Conservation (phyloP, 257 asterid genomes). For the Striga asiatica region DNA sequence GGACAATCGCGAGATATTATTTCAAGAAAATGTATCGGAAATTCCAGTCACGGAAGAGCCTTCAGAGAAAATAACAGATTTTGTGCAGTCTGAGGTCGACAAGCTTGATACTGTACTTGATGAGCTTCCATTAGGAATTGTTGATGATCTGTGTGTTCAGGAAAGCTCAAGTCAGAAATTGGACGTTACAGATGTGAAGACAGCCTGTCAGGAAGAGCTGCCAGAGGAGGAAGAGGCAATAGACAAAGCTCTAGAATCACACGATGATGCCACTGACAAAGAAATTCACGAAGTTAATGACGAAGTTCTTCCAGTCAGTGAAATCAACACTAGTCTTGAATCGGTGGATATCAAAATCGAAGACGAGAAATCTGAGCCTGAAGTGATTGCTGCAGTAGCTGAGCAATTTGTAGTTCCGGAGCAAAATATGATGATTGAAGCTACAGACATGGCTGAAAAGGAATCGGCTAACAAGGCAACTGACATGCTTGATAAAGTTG, state of each 20-base stretch:
- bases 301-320: conserved; percentile 8
- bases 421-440: not conserved
- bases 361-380: not conserved
- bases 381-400: not conserved
- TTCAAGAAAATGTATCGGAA: too few species aligned
- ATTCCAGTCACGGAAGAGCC: too few species aligned
- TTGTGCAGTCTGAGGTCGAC: too few species aligned
- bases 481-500: not conserved
- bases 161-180: too few species aligned
- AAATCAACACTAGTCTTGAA: not conserved
- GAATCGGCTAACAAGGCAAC: not conserved
- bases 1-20: too few species aligned
- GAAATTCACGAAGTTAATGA: not conserved
- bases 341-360: not conserved
- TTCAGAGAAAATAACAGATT: too few species aligned
- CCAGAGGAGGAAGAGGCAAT: too few species aligned
- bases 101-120: too few species aligned
- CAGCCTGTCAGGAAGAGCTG: not conserved
- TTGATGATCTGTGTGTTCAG: conserved; percentile 1
- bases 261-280: not conserved
- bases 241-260: conserved; percentile 7
- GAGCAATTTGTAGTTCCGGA: conserved; percentile 4
- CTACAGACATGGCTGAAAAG: not conserved
- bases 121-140: conserved; percentile 16
- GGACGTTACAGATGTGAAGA: too few species aligned